These are phyloP conservation scores for Psilocybe sp. DNA, from an alignment of 768 basidiomycete genomes.

Conservation along the genomic window DNA sequence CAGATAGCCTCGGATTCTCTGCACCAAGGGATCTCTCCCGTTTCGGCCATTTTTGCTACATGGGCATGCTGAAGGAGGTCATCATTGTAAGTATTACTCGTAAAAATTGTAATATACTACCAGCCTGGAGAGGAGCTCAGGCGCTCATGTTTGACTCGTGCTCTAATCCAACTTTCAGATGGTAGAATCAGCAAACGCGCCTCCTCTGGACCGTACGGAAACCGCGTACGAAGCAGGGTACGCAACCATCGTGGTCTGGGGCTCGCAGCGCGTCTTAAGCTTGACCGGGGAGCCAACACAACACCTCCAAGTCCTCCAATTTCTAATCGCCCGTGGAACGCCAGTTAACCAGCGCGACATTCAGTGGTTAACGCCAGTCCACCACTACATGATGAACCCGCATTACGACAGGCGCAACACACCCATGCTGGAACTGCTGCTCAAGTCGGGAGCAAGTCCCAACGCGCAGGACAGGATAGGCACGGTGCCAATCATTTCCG, in stretches of 20 bases:
- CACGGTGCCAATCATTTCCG: conserved; percentile 35
- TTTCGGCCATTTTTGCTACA: conserved; percentile 25
- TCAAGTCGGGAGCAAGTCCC: conserved; percentile 45
- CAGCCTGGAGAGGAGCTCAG: neutral
- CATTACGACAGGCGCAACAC: conserved; percentile 12
- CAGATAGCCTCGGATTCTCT: conserved; percentile 23
- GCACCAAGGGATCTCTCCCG: conserved; percentile 21
- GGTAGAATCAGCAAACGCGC: conserved; percentile 28
- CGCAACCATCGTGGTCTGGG: conserved; percentile 35
- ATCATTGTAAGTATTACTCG: conserved; percentile 14
- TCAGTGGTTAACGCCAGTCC: conserved; percentile 46
- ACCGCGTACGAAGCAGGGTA: conserved; percentile 43
- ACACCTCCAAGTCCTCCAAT: conserved; percentile 31
- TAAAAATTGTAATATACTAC: too few species aligned
- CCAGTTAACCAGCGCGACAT: conserved; percentile 42
- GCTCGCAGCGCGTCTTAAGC: conserved; percentile 32
- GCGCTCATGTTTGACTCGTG: neutral
- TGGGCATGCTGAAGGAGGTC: conserved; percentile 20
- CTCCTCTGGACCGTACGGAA: conserved; percentile 36
- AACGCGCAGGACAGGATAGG: conserved; percentile 50
- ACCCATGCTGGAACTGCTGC: conserved; percentile 33
- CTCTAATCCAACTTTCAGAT: conserved; percentile 12
- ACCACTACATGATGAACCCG: conserved; percentile 36
- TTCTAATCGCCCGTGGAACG: conserved; percentile 39
- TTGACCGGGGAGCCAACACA: neutral